Evolutionary conservation across 805 yeast species (phyloP).

Genomic region (Saturnispora ahearnii): DNA sequence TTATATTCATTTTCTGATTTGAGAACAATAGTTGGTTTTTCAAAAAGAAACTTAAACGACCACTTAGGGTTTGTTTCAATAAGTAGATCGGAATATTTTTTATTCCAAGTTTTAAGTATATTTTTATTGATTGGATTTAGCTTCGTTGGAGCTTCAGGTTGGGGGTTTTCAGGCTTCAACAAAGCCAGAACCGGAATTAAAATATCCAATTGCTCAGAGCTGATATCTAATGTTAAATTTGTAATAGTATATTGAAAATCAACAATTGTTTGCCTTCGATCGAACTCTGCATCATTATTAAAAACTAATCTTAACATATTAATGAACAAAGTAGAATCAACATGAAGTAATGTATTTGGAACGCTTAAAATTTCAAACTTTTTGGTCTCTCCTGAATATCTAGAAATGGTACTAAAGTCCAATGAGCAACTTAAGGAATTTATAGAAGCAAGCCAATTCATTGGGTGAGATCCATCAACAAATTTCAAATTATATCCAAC

Average conservation of each 20-base stretch:
- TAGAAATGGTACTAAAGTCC: constrained; percentile 16
- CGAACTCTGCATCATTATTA: constrained; percentile 19
- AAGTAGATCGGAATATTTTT: background rate
- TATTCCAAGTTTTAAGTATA: background rate
- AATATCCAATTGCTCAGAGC: constrained; percentile 32
- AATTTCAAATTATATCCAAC: constrained; percentile 41
- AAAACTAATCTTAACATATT: constrained; percentile 14
- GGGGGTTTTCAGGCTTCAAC: background rate
- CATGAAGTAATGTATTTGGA: constrained; percentile 21
- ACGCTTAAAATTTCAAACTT: constrained; percentile 24
- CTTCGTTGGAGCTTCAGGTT: no score
- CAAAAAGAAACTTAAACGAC: constrained; percentile 19
- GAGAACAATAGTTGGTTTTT: constrained; percentile 22
- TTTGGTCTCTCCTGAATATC: constrained; percentile 10
- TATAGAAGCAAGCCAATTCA: constrained; percentile 30
- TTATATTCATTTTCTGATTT: constrained; percentile 13
- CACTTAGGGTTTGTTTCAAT: constrained; percentile 16
- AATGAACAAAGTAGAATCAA: constrained; percentile 17
- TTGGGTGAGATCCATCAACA: constrained; percentile 34
- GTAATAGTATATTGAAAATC: constrained; percentile 33
- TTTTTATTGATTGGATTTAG: background rate
- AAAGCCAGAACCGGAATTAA: constrained; percentile 15
- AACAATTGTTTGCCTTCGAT: constrained; percentile 21
- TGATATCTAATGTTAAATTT: constrained; percentile 37
- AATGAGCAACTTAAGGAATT: constrained; percentile 28